These are phyloP conservation scores for Colletotrichum tanaceti DNA, from an alignment of 2,329 filamentous ascomycete species.

Conservation along the genomic window DNA sequence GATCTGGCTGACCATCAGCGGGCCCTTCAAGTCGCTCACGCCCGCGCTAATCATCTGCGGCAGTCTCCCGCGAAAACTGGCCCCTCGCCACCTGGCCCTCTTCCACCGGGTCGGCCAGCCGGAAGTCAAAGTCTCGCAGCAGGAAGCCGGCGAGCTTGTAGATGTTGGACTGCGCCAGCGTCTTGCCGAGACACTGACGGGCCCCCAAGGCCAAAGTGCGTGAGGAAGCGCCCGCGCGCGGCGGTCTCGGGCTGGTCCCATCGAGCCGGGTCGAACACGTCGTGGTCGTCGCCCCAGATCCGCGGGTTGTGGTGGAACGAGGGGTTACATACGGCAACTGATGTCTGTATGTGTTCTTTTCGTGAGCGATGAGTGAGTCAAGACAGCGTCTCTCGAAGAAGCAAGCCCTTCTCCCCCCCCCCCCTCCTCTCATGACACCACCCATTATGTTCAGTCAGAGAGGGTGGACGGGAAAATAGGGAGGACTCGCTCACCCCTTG, in stretches of 20 bases:
- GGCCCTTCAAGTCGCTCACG: slow-evolving; percentile 17
- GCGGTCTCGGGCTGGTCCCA: slow-evolving; percentile 24
- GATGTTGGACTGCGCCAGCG: slow-evolving; percentile 28
- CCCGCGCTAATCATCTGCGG: slow-evolving; percentile 22
- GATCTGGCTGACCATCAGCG: slow-evolving; percentile 8
- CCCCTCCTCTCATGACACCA: no score
- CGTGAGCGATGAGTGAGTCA: no score
- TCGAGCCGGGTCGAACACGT: slow-evolving; percentile 4
- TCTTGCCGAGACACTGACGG: slow-evolving; percentile 30
- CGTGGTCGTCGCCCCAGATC: slow-evolving; percentile 26
- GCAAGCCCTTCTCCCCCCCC: no score
- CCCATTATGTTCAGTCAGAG: no score
- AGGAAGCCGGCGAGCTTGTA: slow-evolving; percentile 27
- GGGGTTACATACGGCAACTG: slow-evolving; percentile 30
- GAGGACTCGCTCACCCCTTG: slow-evolving; percentile 18
- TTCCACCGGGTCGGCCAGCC: slow-evolving; percentile 13
- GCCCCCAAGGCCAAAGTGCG: slow-evolving; percentile 33
- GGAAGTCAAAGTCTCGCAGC: slow-evolving; percentile 16
- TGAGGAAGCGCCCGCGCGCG: slow-evolving; percentile 16
- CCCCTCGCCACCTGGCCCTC: not conserved
- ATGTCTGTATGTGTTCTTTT: not conserved
- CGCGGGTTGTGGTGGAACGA: slow-evolving; percentile 22
- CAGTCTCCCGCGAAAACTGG: not conserved
- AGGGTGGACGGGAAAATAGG: not conserved
- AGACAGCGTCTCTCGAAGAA: no score